phyloP scores from a whole-genome alignment of 2,329 filamentous ascomycete species.

The Cryphonectria japonica region DNA sequence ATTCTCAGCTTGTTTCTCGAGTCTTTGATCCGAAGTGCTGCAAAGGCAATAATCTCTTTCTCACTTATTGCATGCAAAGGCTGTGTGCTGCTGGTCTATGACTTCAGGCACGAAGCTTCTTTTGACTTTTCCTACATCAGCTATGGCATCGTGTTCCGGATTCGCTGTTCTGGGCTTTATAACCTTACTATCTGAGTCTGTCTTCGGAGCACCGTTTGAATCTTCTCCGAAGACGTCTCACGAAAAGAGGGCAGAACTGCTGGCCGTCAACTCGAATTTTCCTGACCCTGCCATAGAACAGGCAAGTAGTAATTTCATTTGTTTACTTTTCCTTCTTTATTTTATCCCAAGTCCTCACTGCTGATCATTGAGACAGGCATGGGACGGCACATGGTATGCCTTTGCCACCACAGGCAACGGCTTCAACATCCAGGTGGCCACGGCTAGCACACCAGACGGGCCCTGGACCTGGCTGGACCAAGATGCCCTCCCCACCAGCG shows the following conservation, averaged over 20 bases:
- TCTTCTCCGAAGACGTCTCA: slow-evolving; percentile 4
- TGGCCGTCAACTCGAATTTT: slow-evolving; percentile 46
- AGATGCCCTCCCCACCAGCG: slow-evolving; percentile 57
- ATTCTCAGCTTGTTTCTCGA: not conserved
- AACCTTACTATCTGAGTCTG: slow-evolving; percentile 17
- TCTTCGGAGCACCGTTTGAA: slow-evolving; percentile 9
- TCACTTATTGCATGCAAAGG: not conserved
- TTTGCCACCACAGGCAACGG: slow-evolving; percentile 56
- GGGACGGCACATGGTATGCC: slow-evolving; percentile 57
- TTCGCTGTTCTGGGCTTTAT: slow-evolving; percentile 21
- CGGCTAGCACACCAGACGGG: slow-evolving; percentile 49
- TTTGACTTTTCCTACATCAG: not conserved
- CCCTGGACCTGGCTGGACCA: slow-evolving; percentile 51
- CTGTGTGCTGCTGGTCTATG: not conserved
- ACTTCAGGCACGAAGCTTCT: not conserved
- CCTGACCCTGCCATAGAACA: slow-evolving; percentile 58
- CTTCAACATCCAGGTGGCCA: slow-evolving; percentile 58
- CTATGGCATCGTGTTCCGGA: slow-evolving; percentile 12
- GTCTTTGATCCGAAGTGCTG: not conserved
- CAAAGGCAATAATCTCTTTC: not conserved
- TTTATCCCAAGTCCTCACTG: not conserved
- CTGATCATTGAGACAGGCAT: slow-evolving; percentile 31
- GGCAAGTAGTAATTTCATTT: slow-evolving; percentile 30
- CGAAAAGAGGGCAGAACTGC: slow-evolving; percentile 21
- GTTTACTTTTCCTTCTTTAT: not conserved